phyloP scores from a whole-genome alignment of 495 filamentous ascomycete genomes.

The Endocarpon pusillum region DNA sequence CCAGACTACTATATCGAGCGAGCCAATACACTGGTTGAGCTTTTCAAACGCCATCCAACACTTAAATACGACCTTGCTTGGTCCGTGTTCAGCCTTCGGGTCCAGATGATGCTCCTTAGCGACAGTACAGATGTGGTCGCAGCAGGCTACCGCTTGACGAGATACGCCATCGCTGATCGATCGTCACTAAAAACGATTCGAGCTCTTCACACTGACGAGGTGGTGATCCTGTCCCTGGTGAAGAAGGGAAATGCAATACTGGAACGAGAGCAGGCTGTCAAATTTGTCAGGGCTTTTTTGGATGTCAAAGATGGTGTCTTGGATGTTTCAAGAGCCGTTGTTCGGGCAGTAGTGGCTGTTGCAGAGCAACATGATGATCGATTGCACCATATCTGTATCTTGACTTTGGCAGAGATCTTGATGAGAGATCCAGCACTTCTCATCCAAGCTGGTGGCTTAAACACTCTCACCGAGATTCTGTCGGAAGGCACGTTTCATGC shows the following conservation, averaged over 20 bases:
- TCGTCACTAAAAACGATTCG: conserved; percentile 80
- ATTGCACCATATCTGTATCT: conserved; percentile 69
- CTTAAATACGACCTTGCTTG: conserved; percentile 92
- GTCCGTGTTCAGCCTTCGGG: conserved; percentile 80
- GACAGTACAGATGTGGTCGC: conserved; percentile 92
- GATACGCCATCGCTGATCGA: conserved; percentile 86
- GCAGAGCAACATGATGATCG: conserved; percentile 83
- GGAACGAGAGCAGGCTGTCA: conserved; percentile 89
- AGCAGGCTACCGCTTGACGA: conserved; percentile 79
- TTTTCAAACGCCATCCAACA: conserved; percentile 84
- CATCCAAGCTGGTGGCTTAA: conserved; percentile 63
- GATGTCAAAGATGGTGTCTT: conserved; percentile 85
- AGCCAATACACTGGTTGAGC: conserved; percentile 76
- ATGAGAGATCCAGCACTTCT: conserved; percentile 67
- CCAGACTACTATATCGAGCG: conserved; percentile 88
- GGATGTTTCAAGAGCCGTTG: conserved; percentile 73
- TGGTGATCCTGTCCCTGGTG: conserved; percentile 78
- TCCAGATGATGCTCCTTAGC: conserved; percentile 88
- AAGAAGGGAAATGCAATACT: conserved; percentile 93
- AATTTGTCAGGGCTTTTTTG: conserved; percentile 88
- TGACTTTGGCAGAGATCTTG: conserved; percentile 83
- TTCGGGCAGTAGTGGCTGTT: conserved; percentile 73
- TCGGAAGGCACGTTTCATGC: conserved; percentile 83
- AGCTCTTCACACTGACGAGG: conserved; percentile 70
- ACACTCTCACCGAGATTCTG: conserved; percentile 67